A percentile compares a stretch with the other conserved stretches of the same genome.
Conservation (phyloP, 2,329 filamentous ascomycete genomes). For the Cladosporium colombiae region DNA sequence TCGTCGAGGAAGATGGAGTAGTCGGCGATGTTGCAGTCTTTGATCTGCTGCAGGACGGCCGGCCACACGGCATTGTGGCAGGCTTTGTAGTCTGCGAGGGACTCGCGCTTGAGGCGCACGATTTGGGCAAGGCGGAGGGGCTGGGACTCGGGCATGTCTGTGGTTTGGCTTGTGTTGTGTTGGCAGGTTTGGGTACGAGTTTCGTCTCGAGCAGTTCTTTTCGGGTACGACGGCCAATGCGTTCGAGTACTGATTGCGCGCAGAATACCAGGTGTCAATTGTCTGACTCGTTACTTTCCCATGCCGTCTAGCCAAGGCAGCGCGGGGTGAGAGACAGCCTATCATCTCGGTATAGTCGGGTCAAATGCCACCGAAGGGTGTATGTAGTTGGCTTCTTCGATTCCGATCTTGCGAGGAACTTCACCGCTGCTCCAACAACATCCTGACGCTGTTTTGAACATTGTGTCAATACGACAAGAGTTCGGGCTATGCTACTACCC, state of each 20-base stretch:
- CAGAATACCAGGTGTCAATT: background rate
- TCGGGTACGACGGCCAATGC: background rate
- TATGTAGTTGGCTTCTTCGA: background rate
- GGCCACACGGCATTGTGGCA: conserved; percentile 76
- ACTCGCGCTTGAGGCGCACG: conserved; percentile 68
- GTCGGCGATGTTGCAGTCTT: conserved; percentile 72
- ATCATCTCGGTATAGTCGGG: background rate
- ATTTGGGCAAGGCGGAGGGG: conserved; percentile 67
- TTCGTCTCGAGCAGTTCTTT: background rate
- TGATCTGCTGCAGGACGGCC: conserved; percentile 73
- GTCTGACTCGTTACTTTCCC: background rate
- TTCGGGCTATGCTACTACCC: too few relatives aligned
- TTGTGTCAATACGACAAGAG: too few relatives aligned
- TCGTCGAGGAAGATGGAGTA: conserved; percentile 75
- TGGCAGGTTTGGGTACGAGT: too few relatives aligned
- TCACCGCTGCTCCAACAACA: background rate
- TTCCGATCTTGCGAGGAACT: background rate
- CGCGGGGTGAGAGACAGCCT: background rate
- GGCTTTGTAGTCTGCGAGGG: conserved; percentile 69
- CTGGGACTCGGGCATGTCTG: conserved; percentile 11
- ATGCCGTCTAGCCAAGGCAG: background rate
- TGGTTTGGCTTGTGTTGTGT: too few relatives aligned
- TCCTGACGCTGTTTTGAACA: background rate
- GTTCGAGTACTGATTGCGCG: background rate
- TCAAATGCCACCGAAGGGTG: background rate